Evolutionary conservation across 805 yeast genomes (phyloP).

Genomic region (Blastobotrys chiropterorum): DNA sequence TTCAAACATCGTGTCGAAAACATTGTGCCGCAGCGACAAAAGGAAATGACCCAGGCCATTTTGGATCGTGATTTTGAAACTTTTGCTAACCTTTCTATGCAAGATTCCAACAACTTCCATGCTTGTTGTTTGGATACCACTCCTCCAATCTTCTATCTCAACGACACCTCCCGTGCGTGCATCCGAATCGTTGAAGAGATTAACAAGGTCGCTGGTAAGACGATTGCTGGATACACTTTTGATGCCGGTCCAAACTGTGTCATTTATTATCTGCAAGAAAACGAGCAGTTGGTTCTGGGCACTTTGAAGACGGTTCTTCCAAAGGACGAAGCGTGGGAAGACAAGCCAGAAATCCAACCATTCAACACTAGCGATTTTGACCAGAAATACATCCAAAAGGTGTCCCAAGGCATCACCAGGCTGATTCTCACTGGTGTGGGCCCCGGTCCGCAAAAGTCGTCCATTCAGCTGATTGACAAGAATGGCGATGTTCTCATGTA

Average conservation of each 20-base stretch:
- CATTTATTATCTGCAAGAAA: constrained; percentile 71
- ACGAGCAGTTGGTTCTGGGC: constrained; percentile 70
- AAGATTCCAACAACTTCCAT: constrained; percentile 94
- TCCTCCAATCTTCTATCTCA: constrained; percentile 93
- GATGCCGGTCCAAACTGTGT: constrained; percentile 99
- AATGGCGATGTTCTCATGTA: constrained; percentile 7
- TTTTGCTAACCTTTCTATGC: constrained; percentile 91
- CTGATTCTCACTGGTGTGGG: constrained; percentile 85
- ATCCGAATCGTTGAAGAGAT: constrained; percentile 73
- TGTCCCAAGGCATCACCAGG: constrained; percentile 68
- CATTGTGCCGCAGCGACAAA: constrained; percentile 84
- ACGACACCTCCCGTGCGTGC: constrained; percentile 80
- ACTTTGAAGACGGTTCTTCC: constrained; percentile 56
- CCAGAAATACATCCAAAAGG: constrained; percentile 42
- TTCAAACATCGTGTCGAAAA: constrained; percentile 70
- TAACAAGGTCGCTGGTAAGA: constrained; percentile 55
- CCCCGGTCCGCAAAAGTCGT: constrained; percentile 63
- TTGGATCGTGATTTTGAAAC: constrained; percentile 61
- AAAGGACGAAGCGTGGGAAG: constrained; percentile 65
- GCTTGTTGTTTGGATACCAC: constrained; percentile 93
- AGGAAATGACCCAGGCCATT: constrained; percentile 75
- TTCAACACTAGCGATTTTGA: constrained; percentile 29
- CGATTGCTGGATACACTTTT: constrained; percentile 90
- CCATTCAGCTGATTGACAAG: constrained; percentile 8
- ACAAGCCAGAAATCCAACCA: constrained; percentile 26